These are phyloP conservation scores for Biscogniauxia sp. DNA, from an alignment of 2,329 filamentous ascomycete species.

Conservation along the genomic window DNA sequence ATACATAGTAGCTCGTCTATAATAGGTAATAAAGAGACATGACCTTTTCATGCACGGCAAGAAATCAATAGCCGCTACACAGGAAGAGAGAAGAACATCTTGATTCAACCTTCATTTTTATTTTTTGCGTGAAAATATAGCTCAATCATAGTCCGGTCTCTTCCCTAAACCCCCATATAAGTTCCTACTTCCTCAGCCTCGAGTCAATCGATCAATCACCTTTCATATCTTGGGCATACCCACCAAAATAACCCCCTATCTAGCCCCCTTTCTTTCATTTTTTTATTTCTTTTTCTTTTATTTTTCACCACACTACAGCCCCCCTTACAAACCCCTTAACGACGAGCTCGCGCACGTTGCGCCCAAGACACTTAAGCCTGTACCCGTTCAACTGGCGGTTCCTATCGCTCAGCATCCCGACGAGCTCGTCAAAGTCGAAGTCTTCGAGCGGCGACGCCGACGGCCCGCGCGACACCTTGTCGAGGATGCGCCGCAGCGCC, in stretches of 20 bases:
- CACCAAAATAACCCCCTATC: background rate
- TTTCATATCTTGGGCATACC: too few relatives aligned
- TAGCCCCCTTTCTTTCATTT: background rate
- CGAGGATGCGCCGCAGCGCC: constrained; percentile 20
- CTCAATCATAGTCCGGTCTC: too few relatives aligned
- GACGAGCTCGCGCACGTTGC: constrained; percentile 20
- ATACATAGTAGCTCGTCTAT: too few relatives aligned
- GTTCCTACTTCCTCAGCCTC: too few relatives aligned
- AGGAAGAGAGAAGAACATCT: too few relatives aligned
- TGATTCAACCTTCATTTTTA: too few relatives aligned
- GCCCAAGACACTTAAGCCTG: constrained; percentile 16
- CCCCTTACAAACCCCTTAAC: constrained; percentile 24
- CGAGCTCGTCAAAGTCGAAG: constrained; percentile 20
- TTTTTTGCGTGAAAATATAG: too few relatives aligned
- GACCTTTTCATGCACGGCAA: too few relatives aligned
- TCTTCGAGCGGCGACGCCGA: constrained; percentile 10
- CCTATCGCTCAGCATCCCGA: constrained; percentile 16
- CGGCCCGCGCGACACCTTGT: constrained; percentile 20
- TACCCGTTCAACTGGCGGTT: constrained; percentile 9
- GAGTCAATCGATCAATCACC: too few relatives aligned
- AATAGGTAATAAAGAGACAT: too few relatives aligned
- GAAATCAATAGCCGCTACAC: too few relatives aligned
- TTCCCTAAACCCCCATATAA: too few relatives aligned
- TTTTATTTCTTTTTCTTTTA: background rate
- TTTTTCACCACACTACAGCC: constrained; percentile 20